Base-by-base conservation (phyloP, 1,284 basidiomycete genomes). In the Agaricales sp. region DNA sequence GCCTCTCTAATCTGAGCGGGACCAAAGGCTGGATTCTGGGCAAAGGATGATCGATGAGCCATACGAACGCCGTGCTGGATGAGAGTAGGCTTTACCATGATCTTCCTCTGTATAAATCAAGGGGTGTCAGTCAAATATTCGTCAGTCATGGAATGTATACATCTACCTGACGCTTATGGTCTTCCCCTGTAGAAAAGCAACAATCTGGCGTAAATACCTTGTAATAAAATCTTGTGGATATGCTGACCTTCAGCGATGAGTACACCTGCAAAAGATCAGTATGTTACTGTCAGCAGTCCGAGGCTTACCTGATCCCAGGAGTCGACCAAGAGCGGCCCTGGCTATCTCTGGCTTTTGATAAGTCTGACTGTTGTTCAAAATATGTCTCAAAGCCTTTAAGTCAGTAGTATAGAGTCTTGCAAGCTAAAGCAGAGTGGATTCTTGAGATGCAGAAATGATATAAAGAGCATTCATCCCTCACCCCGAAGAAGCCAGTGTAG, bases 61-160 rank as follows among this genome's bases (percentile, higher is more conserved):
- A n/a, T n/a, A n/a, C n/a, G n/a, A n/a, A n/a, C n/a, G n/a, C n/a
- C n/a, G n/a, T n/a, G n/a, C n/a, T n/a, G n/a, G n/a, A n/a, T n/a
- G n/a, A n/a, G n/a, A n/a, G n/a, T n/a, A n/a, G n/a, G n/a, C n/a
- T 19, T 21, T 19, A 43, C 41, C 41, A 43, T 43, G n/a, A 43
- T 19, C 41, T 19, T 43, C 18, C 41, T 12, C 30, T 11, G 12
- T 53, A 53, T 50, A n/a, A n/a, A n/a, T n/a, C n/a, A n/a, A n/a
- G n/a, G n/a, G n/a, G n/a, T n/a, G 30, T 35, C n/a, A 35, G 30
- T 11, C 30, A 35, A 8, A 35, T 35, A 8, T 11, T 35, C 8
- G 30, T 8, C n/a, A n/a, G 11, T 35, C 30, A 35, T n/a, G 30
- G 30, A 35, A 8, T 11, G 30, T 35, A 8, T 11, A n/a, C 8